Evolutionary conservation across 768 basidiomycete species (phyloP), one percentile per base, ranked within the genome.

Genomic region (Tulasnella sp.): DNA sequence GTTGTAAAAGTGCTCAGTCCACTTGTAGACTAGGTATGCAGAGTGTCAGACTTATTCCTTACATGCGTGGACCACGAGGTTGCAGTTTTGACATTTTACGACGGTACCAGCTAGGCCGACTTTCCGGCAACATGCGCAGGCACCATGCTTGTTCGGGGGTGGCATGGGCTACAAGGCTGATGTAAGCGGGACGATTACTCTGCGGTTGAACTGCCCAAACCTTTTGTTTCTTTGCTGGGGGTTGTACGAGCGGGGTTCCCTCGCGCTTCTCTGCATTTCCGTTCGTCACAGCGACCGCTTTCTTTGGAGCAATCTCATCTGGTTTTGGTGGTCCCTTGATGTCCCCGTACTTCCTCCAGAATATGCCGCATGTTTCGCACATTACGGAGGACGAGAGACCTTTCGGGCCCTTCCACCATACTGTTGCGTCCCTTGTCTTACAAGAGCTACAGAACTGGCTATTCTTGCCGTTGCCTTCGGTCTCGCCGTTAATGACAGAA

Each of bases 331-430:
- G 82, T 80, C 83, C 83, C 34, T 83, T 81, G 74, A 96, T 87
- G 82, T 97, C 95, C 0, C 94, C 96, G 84, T 98, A 98, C 85
- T 97, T 98, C 82, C 96, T 88, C 93, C 95, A 98, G 81, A 93
- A 93, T 71, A 91, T 89, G 18, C 96, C 96, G 83, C 96, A 98
- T 39, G 85, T 88, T 71, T 97, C 94, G 84, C 96, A 98, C 76
- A 97, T 90, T 52, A 95, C 89, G n/a, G 79, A 56, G 14, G 79
- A 76, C 80, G 88, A 89, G 1, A 92, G 92, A 31, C 93, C 93
- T 83, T 94, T 94, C 2, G 96, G 96, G 19, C 95, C 95, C 84
- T 93, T 94, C 95, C 95, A 98, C 96, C 96, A 98, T 3, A 85
- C 86, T 48, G 88, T 88, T 8, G 93, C 93, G 80, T 95, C 93